These are phyloP conservation scores for Fusarium duplospermum DNA, from an alignment of 2,329 filamentous ascomycete genomes.

Conservation along the genomic window DNA sequence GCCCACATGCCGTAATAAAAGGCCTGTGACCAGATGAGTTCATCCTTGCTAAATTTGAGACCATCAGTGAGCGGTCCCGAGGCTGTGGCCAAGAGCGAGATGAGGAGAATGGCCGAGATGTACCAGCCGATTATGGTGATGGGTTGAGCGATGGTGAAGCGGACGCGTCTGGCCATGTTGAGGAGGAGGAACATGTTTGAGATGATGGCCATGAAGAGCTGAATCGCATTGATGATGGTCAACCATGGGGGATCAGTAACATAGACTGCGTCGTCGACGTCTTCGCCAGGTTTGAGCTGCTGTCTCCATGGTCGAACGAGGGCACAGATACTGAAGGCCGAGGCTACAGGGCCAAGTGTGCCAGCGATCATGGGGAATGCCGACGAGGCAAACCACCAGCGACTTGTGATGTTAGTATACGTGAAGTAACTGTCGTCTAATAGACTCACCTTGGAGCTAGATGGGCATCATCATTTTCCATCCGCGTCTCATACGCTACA, in stretches of 20 bases:
- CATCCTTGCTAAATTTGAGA: constrained; percentile 53
- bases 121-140: constrained; percentile 87
- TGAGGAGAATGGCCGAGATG: constrained; percentile 72
- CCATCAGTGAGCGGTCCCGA: constrained; percentile 63
- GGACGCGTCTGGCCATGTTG: constrained; percentile 85
- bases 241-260: constrained; percentile 79
- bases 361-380: constrained; percentile 84
- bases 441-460: constrained; percentile 60
- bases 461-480: constrained; percentile 55
- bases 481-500: constrained; percentile 41
- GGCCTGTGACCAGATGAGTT: constrained; percentile 79
- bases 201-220: constrained; percentile 78
- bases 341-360: constrained; percentile 86
- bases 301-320: constrained; percentile 85
- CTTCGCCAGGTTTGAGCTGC: constrained; percentile 59
- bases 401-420: constrained; percentile 50
- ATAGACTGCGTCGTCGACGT: constrained; percentile 61
- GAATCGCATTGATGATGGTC: constrained; percentile 79
- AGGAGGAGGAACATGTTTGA: constrained; percentile 86
- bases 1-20: constrained; percentile 90
- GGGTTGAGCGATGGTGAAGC: constrained; percentile 85
- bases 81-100: constrained; percentile 74
- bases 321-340: constrained; percentile 87
- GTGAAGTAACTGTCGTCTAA: too few species aligned
- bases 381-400: constrained; percentile 73